Evolutionary conservation across 2,329 filamentous ascomycete species (phyloP).

Genomic region (Seiridium unicorne): DNA sequence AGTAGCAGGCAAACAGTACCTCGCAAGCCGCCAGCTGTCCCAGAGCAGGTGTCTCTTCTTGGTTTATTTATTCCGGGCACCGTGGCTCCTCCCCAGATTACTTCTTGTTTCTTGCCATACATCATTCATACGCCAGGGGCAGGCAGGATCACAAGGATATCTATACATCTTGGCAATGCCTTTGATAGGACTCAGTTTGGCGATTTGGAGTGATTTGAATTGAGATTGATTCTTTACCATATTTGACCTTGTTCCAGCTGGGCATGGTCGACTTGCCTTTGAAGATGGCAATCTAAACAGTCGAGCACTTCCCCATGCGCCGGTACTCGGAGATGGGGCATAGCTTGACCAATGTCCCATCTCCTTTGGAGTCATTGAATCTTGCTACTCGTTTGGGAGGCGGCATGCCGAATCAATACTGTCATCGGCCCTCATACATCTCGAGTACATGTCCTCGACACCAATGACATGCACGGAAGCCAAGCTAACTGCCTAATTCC

Average conservation of each 20-base stretch:
- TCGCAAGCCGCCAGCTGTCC: neutral
- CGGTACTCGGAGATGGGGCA: no score
- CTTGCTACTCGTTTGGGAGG: no score
- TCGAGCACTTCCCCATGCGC: no score
- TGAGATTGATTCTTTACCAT: constrained; percentile 19
- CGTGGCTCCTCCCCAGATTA: neutral
- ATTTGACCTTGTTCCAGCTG: neutral
- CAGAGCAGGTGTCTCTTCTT: neutral
- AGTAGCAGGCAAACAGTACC: constrained; percentile 5
- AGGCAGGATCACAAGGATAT: constrained; percentile 24
- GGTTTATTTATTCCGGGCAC: constrained; percentile 2
- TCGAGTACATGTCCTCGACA: no score
- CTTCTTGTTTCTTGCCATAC: constrained; percentile 12
- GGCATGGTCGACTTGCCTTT: neutral
- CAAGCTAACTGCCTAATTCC: neutral
- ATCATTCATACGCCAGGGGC: constrained; percentile 21
- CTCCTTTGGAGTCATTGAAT: no score
- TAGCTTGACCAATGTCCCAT: no score
- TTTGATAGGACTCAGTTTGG: constrained; percentile 48
- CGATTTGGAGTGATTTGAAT: constrained; percentile 49
- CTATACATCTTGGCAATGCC: constrained; percentile 34
- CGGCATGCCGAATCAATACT: no score
- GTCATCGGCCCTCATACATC: no score
- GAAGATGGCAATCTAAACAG: neutral
- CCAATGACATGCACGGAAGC: neutral